A percentile compares a stretch with the other conserved stretches of the same genome.
These are phyloP conservation scores for Salix koriyanagi DNA, from an alignment of 345 rosid species.

Conservation along the genomic window DNA sequence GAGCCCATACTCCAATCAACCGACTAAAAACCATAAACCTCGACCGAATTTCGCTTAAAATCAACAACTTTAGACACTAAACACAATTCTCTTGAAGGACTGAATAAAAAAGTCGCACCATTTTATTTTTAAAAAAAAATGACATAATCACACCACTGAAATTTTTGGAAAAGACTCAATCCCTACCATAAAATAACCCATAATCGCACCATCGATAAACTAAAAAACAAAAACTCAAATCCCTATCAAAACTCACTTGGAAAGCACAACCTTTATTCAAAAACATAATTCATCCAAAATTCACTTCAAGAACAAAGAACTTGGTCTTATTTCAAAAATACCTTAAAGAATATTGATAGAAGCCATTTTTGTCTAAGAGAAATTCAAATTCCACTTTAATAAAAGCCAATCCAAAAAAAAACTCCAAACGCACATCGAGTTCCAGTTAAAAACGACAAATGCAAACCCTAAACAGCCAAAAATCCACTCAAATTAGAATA, in stretches of 20 bases:
- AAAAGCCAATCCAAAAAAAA: neutral
- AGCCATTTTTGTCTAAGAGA: neutral
- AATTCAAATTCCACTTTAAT: neutral
- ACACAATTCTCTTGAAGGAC: neutral
- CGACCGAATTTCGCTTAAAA: neutral
- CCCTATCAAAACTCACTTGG: neutral
- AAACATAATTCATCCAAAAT: neutral
- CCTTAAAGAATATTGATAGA: neutral
- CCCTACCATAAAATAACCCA: neutral
- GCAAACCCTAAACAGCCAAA: neutral
- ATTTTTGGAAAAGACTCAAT: neutral
- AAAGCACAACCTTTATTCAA: neutral
- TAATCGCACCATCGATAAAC: neutral
- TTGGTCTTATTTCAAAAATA: neutral
- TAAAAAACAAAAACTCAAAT: too few species aligned
- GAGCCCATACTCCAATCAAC: neutral
- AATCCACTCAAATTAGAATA: neutral
- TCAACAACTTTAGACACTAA: neutral
- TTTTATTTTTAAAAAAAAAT: neutral
- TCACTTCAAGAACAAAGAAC: neutral
- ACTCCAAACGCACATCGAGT: neutral
- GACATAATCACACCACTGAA: neutral
- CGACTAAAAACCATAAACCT: neutral
- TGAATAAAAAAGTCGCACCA: neutral
- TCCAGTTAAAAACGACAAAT: neutral